Base-by-base conservation (phyloP, 2,329 filamentous ascomycete species). In the Colletotrichum trifolii region DNA sequence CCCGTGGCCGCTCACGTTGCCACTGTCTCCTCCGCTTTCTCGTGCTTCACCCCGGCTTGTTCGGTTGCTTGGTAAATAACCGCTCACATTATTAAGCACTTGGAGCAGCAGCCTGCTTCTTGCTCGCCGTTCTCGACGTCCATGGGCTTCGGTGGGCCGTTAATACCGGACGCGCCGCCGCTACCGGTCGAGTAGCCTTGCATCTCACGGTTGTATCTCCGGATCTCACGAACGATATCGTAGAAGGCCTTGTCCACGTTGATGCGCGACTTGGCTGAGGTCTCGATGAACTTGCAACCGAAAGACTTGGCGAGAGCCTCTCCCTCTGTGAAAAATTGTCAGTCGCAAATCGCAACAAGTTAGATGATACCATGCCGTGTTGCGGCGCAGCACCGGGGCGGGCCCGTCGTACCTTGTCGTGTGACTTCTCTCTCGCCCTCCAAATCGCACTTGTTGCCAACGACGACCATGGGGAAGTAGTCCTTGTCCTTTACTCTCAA, bases 161-260 rank as follows among this genome's bases (percentile, higher is more conserved):
- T 87, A 68, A 81, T 80, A 71, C 88, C 88, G 67, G 89, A 82
- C 67, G 85, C 83, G 73, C 87, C 83, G 70, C 89, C 89, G 71
- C 90, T 91, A 67, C 86, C 88, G 64, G 89, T 88, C 48, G 90
- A 89, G 79, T 96, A 93, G 66, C 92, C 93, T 67, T 94, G 94
- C 90, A 97, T 96, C 77, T 98, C 95, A 78, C 96, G 95, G 88
- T 99, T 98, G 83, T 97, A 98, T 81, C 93, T 91, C 81, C 96
- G 89, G 76, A 99, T 99, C 79, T 98, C 96, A 77, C 96, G 91
- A 64, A 99, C 96, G 72, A 98, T 94, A 77, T 98, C 94, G 86
- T 95, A 98, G 83, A 99, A 99, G 60, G 95, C 94, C 81, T 96
- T 94, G 81, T 99, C 96, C 74, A 99, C 96, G 77, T 98, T 97